Percentiles rank a stretch among this genome's conserved stretches.
Conservation (phyloP, 129 eudicot species). For the Escallonia rubra region DNA sequence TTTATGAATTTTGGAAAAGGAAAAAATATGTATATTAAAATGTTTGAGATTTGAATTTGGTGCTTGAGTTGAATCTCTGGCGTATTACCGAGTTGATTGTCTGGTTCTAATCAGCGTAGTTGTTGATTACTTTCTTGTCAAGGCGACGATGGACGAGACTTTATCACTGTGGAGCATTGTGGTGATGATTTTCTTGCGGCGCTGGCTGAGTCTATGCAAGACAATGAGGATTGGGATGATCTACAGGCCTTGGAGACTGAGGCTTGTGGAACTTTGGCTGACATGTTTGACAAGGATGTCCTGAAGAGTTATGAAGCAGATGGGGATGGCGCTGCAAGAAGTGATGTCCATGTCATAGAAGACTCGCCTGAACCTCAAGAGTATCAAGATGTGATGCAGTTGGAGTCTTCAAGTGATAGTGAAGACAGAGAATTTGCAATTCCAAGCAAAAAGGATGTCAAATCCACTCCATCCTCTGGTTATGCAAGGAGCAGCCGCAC, state of each 20-base stretch:
- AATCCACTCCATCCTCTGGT: conserved; percentile 16
- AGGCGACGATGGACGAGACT: conserved; percentile 92
- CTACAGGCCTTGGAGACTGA: conserved; percentile 74
- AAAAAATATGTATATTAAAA: not conserved
- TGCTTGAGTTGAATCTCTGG: not conserved
- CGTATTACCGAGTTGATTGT: not conserved
- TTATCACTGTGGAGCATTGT: conserved; percentile 88
- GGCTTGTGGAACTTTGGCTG: conserved; percentile 79
- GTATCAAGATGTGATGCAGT: conserved; percentile 35
- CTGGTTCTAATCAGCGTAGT: not conserved
- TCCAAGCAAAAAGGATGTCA: conserved; percentile 17
- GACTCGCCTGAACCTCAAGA: conserved; percentile 42
- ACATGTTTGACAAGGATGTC: conserved; percentile 54
- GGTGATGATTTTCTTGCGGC: conserved; percentile 93
- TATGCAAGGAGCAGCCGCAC: conserved; percentile 22
- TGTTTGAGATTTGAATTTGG: not conserved
- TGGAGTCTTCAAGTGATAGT: conserved; percentile 77
- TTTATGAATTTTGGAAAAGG: not conserved
- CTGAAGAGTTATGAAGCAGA: conserved; percentile 14
- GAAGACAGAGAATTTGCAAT: conserved; percentile 42
- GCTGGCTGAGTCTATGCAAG: conserved; percentile 83
- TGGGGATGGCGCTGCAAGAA: conserved; percentile 25
- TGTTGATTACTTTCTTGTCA: conserved; percentile 7
- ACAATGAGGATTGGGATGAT: conserved; percentile 93
- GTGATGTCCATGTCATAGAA: conserved; percentile 33